Base-by-base conservation (phyloP, 306 rosid genomes). In the Fragaria nilgerrensis region DNA sequence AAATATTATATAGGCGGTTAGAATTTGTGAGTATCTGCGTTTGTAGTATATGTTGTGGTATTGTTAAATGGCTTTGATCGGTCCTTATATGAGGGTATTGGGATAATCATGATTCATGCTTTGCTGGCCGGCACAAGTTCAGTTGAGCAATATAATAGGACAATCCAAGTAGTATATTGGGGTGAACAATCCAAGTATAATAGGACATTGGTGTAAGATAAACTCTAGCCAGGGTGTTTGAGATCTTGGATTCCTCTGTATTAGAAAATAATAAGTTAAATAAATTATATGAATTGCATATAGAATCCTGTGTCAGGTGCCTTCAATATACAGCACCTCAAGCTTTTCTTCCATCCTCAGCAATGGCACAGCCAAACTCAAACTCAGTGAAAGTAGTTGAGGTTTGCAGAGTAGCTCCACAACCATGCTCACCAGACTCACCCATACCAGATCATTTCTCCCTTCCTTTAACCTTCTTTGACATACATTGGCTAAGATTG, bases 401-500 rank as follows among this genome's bases (percentile, higher is more conserved):
- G 52, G 75, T 77, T 32, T 76, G 69, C 69, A 47, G 39, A n/a
- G 78, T 81, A 16, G 47, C 53, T 34, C 79, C 79, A 3, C 58
- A 22, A 15, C 67, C 47, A 47, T 23, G 1, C 27, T 14, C 58
- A 16, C 39, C 48, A 1, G 47, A 37, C 25, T 27, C 76, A 14
- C 32, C 29, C 17, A 0, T 4, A 29, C 68, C 68, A n/a, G 50
- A 64, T 0, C 73, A 59, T 9, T 48, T 9, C 45, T 70, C 58
- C 25, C 76, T 78, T 43, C 62, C 70, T 32, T 71, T 78, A 0
- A 70, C 76, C 66, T 70, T 78, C 76, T 78, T 59, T 27, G 81
- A 78, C 70, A 2, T 78, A 2, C 25, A 1, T 1, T 78, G 70
- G 75, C 16, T 68, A 6, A 48, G 67, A 53, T 16, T 68, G 11